These are phyloP conservation scores for Fusarium incarnatum DNA, from an alignment of 2,329 filamentous ascomycete species.

Conservation along the genomic window DNA sequence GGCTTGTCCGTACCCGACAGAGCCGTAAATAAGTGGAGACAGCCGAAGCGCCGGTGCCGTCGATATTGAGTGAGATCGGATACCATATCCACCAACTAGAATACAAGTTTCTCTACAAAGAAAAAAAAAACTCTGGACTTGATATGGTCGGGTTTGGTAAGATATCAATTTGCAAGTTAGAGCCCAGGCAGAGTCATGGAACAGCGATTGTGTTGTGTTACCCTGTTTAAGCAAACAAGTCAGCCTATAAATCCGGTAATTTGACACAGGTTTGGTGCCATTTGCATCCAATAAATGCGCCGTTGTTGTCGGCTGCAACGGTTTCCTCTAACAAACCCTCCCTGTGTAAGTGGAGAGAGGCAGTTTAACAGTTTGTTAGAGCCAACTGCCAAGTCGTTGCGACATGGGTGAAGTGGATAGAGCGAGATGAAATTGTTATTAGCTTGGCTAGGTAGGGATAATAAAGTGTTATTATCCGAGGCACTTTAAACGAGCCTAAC, in stretches of 20 bases:
- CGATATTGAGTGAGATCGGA: neutral
- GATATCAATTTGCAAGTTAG: neutral
- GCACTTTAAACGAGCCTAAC: neutral
- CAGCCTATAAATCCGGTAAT: conserved; percentile 3
- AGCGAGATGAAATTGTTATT: conserved; percentile 29
- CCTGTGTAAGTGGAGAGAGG: conserved; percentile 11
- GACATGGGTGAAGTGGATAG: conserved; percentile 10
- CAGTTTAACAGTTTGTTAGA: neutral
- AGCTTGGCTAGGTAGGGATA: neutral
- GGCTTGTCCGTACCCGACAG: neutral
- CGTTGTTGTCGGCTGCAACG: neutral
- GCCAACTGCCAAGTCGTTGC: conserved; percentile 22
- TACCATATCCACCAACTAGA: neutral
- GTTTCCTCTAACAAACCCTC: neutral
- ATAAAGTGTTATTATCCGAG: conserved; percentile 8
- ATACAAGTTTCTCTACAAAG: neutral
- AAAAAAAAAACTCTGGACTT: neutral
- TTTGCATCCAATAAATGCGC: neutral
- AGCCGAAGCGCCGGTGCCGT: neutral
- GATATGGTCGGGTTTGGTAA: neutral
- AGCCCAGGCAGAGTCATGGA: neutral
- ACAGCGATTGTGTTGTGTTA: neutral
- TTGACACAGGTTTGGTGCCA: neutral
- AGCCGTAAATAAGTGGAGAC: conserved; percentile 16
- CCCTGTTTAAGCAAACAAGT: neutral